phyloP scores from a whole-genome alignment of 2,329 filamentous ascomycete species.

The Xenoacremonium recifei region DNA sequence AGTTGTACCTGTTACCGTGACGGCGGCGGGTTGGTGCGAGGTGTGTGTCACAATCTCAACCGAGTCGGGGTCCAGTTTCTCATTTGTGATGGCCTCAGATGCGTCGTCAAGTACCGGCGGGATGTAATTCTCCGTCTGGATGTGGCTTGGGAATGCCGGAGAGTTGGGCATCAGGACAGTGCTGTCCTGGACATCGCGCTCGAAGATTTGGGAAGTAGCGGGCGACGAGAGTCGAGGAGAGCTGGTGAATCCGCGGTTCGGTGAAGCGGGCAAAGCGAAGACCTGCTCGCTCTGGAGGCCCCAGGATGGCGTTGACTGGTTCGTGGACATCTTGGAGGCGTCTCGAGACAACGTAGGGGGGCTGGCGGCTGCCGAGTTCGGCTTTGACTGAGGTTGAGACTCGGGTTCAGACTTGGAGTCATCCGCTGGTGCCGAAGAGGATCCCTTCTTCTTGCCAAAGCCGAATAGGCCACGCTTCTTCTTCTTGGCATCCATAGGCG shows the following conservation, averaged over 20 bases:
- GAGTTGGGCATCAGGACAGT: slow-evolving; percentile 66
- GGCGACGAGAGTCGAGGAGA: slow-evolving; percentile 78
- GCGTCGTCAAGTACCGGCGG: slow-evolving; percentile 89
- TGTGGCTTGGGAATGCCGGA: slow-evolving; percentile 87
- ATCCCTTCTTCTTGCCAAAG: slow-evolving; percentile 58
- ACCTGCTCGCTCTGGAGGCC: slow-evolving; percentile 42
- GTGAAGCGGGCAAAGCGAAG: slow-evolving; percentile 58
- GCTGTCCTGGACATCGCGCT: slow-evolving; percentile 89
- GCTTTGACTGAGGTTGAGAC: slow-evolving; percentile 29
- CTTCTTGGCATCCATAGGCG: slow-evolving; percentile 16
- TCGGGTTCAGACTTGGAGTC: slow-evolving; percentile 14
- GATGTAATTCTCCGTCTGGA: slow-evolving; percentile 91
- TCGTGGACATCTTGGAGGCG: slow-evolving; percentile 37
- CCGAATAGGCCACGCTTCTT: slow-evolving; percentile 59
- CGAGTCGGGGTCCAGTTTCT: slow-evolving; percentile 77
- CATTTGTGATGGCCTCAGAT: slow-evolving; percentile 87
- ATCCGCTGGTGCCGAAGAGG: slow-evolving; percentile 12
- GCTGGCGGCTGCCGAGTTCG: slow-evolving; percentile 31
- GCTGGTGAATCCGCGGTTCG: slow-evolving; percentile 62
- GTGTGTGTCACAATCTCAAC: slow-evolving; percentile 92
- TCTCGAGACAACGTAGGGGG: slow-evolving; percentile 33
- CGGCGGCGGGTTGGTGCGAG: slow-evolving; percentile 75
- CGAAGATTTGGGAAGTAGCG: slow-evolving; percentile 80
- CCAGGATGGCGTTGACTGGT: slow-evolving; percentile 42
- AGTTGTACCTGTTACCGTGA: slow-evolving; percentile 57